These are phyloP conservation scores for Cytospora chrysosperma DNA, from an alignment of 2,329 filamentous ascomycete genomes.

Conservation along the genomic window DNA sequence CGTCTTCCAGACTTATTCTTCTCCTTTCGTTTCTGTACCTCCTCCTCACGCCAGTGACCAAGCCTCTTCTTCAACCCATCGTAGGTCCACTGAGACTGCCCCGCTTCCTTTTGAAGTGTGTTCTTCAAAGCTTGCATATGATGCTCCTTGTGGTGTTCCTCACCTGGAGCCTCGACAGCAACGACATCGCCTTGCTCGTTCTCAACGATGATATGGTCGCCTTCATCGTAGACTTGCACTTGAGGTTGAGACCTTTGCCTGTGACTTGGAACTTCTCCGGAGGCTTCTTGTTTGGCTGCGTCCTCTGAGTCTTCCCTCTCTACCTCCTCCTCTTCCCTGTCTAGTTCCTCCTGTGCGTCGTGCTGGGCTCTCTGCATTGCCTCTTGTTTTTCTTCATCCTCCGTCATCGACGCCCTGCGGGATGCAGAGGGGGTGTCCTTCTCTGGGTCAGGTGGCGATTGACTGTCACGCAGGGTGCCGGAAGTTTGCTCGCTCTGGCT, in stretches of 20 bases:
- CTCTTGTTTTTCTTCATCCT: constrained; percentile 30
- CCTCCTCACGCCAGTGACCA: constrained; percentile 55
- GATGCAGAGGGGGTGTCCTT: constrained; percentile 29
- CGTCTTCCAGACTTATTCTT: constrained; percentile 56
- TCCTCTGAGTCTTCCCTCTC: constrained; percentile 8
- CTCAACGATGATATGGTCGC: constrained; percentile 75
- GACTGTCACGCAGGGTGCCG: constrained; percentile 22
- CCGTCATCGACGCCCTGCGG: constrained; percentile 23
- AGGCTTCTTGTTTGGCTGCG: constrained; percentile 2
- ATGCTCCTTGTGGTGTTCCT: constrained; percentile 25
- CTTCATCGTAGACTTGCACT: constrained; percentile 78
- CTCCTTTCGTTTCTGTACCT: constrained; percentile 61
- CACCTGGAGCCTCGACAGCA: constrained; percentile 52
- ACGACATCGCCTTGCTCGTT: constrained; percentile 86
- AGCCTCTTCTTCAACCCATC: constrained; percentile 50
- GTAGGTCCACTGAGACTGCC: constrained; percentile 41
- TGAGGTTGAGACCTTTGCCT: constrained; percentile 23
- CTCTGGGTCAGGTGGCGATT: constrained; percentile 23
- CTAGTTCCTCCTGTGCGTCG: constrained; percentile 30
- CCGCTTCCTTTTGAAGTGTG: constrained; percentile 36
- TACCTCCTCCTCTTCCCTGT: constrained; percentile 30
- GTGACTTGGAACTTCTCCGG: background rate
- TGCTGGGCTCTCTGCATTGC: constrained; percentile 27
- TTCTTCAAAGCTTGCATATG: constrained; percentile 31
- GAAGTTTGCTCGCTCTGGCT: constrained; percentile 29